Base-by-base conservation (phyloP, 2,329 filamentous ascomycete species). In the Diaporthe ilicicola region DNA sequence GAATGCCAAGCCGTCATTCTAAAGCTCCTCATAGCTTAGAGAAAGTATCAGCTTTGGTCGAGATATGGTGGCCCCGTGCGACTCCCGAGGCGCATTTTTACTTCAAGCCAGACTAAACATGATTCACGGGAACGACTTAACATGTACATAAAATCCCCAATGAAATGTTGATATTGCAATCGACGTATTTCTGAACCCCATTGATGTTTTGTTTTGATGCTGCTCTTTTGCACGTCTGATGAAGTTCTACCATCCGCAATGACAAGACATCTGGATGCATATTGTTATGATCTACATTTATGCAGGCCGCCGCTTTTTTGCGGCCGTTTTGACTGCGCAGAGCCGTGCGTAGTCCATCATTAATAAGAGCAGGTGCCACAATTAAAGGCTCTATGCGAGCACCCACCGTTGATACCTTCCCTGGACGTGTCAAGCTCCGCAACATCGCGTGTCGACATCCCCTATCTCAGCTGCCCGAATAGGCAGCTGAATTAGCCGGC, bases 1-100 rank as follows among this genome's bases (percentile, higher is more conserved):
- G 69, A 89, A 89, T 73, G 86, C 87, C 66, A 86, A 88, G 76
- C 87, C 87, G 17, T 76, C 85, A 15, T 88, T 88, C 74, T 82
- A 79, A 73, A 42, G 42, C 44, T 64, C 10, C 19, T 4, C 15
- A 34, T 17, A 37, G 29, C 13, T 17, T 29, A 4, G 44, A n/a
- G 8, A 64, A 37, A 15, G 24, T 24, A 19, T 12, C 15, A 50
- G n/a, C 44, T 37, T 24, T 37, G 29, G 59, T 64, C 44, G 44
- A 64, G 59, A 64, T 64, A 24, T 50, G 44, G 59, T 50, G 59
- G 59, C 50, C 59, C 59, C 59, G n/a, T n/a, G n/a, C n/a, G 59
- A 50, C 27, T 44, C 59, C 15, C 4, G n/a, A 50, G 44, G 29
- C 44, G 29, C 59, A 64, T 64, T 37, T 64, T 62, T 29, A 5